A percentile compares a stretch with the other conserved stretches of the same genome.
These are phyloP conservation scores for Cicer cuneatum DNA, from an alignment of 306 rosid species.

Conservation along the genomic window DNA sequence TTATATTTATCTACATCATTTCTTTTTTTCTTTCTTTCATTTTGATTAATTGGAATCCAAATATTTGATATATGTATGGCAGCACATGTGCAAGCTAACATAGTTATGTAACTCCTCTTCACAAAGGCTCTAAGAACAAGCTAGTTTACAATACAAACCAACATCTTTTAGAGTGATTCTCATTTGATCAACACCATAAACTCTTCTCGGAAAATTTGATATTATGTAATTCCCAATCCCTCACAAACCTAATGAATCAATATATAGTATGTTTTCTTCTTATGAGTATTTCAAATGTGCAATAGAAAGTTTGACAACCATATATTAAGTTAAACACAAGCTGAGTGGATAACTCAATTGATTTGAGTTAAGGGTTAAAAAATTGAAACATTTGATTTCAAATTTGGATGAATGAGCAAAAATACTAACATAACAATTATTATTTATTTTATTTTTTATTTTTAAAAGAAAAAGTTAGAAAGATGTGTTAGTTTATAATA, in stretches of 20 bases:
- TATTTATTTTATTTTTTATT: too few species aligned
- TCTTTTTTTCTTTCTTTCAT: too few species aligned
- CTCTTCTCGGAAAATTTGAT: conserved; percentile 80
- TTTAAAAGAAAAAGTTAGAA: too few species aligned
- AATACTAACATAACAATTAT: too few species aligned
- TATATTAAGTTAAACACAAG: conserved; percentile 2
- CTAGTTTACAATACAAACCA: conserved; percentile 74
- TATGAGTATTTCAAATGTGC: conserved; percentile 53
- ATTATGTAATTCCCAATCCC: conserved; percentile 68
- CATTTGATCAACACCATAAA: conserved; percentile 73
- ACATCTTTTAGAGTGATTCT: conserved; percentile 74
- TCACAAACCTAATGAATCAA: conserved; percentile 65
- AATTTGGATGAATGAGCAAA: too few species aligned
- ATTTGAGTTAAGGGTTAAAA: not conserved
- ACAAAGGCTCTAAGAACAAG: conserved; percentile 66
- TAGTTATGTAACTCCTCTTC: not conserved
- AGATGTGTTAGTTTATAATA: too few species aligned
- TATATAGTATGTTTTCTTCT: conserved; percentile 70
- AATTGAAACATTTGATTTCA: not conserved
- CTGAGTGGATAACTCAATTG: too few species aligned
- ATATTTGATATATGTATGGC: too few species aligned
- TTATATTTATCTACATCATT: too few species aligned
- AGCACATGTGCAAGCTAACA: not conserved
- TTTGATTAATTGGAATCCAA: too few species aligned
- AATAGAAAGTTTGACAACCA: conserved; percentile 26